These are phyloP conservation scores for Blastocrithidia nonstop DNA, from an alignment of 208 protist species.

Conservation along the genomic window DNA sequence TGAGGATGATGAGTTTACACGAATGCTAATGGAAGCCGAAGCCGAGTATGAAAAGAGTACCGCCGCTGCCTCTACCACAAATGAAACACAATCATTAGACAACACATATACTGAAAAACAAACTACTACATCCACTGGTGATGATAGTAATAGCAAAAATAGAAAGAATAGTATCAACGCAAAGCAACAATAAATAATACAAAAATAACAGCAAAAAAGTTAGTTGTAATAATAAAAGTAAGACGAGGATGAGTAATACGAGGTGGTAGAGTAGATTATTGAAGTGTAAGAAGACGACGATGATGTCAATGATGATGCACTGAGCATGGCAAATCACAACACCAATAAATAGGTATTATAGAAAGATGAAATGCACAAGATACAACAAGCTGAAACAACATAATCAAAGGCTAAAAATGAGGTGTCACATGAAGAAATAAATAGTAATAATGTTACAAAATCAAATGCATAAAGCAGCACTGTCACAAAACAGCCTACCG, in stretches of 20 bases:
- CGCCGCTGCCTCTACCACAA: neutral
- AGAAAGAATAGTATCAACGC: conserved; percentile 11
- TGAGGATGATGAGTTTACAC: neutral
- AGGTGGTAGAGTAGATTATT: conserved; percentile 4
- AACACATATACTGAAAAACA: neutral
- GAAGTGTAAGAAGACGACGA: conserved; percentile 3
- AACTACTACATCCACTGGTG: neutral
- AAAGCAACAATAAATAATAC: too few species aligned
- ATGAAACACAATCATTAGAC: too few species aligned
- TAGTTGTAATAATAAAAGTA: conserved; percentile 19
- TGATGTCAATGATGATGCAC: neutral
- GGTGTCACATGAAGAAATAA: too few species aligned
- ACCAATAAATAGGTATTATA: neutral
- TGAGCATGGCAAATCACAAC: neutral
- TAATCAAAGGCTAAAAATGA: too few species aligned
- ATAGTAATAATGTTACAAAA: too few species aligned
- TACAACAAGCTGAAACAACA: too few species aligned
- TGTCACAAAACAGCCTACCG: too few species aligned
- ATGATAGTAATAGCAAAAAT: too few species aligned
- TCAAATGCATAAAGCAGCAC: too few species aligned
- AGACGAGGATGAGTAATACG: conserved; percentile 13
- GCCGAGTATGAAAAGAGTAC: neutral
- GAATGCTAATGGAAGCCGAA: neutral
- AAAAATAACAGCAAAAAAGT: too few species aligned
- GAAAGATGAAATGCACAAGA: too few species aligned